Percentiles rank a stretch among this genome's conserved stretches.
These are phyloP conservation scores for Podosphaera xanthii DNA, from an alignment of 2,329 filamentous ascomycete genomes.

Conservation along the genomic window DNA sequence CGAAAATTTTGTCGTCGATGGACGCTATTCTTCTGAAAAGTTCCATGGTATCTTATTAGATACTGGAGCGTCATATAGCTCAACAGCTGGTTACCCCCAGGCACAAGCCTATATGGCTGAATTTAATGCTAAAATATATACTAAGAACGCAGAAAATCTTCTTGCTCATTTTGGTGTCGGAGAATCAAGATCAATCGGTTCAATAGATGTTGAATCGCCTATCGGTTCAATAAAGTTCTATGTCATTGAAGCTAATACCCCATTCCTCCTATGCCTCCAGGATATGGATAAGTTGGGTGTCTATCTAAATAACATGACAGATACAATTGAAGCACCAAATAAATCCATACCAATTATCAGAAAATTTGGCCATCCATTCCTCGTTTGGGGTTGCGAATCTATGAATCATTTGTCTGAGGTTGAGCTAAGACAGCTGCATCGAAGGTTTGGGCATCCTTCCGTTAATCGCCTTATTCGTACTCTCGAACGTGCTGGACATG, in stretches of 20 bases:
- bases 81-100: background rate
- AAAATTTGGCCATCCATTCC: no score
- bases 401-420: background rate
- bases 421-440: background rate
- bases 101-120: background rate
- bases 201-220: no score
- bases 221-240: no score
- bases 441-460: background rate
- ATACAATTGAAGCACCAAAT: no score
- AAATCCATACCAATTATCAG: no score
- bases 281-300: no score
- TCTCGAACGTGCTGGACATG: background rate
- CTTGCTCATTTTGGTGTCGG: background rate
- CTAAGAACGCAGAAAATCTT: background rate
- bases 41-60: no score
- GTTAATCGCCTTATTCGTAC: background rate
- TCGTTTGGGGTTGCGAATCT: no score
- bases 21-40: no score
- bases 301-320: no score
- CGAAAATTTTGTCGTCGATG: background rate
- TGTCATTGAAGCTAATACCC: background rate
- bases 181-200: background rate
- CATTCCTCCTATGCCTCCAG: no score
- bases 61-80: background rate
- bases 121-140: background rate